Percentiles rank a stretch among this genome's conserved stretches.
Conservation (phyloP, 345 rosid genomes). For the Conringia planisiliqua region DNA sequence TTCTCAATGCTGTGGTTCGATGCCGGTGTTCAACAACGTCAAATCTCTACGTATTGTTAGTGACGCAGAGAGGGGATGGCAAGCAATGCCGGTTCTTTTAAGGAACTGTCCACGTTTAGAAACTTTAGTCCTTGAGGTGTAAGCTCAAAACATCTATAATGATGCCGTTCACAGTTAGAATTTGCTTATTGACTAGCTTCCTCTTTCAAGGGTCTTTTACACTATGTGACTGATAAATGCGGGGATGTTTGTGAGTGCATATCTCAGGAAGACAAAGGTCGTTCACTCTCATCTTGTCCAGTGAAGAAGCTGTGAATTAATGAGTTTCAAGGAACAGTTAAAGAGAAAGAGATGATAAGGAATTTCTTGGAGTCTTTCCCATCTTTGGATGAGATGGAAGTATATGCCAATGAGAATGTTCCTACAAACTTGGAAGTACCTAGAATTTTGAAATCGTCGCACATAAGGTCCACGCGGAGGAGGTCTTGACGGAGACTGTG, state of each 20-base stretch:
- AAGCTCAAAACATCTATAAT: background rate
- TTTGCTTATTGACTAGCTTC: background rate
- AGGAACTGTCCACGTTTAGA: background rate
- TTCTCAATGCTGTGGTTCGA: background rate
- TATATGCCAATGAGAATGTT: background rate
- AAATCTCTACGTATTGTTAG: background rate
- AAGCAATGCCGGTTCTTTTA: slow-evolving; percentile 9
- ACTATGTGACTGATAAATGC: slow-evolving; percentile 8
- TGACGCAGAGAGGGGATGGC: background rate
- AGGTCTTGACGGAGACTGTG: background rate
- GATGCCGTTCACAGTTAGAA: no score
- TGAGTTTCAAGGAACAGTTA: background rate
- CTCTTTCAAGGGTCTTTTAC: background rate
- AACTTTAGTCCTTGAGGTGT: slow-evolving; percentile 1
- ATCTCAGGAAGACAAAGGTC: background rate
- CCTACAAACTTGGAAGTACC: background rate
- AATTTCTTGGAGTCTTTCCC: slow-evolving; percentile 6
- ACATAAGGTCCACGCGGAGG: background rate
- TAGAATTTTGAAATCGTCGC: background rate
- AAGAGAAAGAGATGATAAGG: background rate
- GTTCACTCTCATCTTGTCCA: background rate
- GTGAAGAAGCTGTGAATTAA: background rate
- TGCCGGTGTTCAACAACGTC: background rate
- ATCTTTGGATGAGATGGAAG: background rate
- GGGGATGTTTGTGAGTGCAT: slow-evolving; percentile 12